Conservation (phyloP, 495 filamentous ascomycete species). For the Cenococcum geophilum region DNA sequence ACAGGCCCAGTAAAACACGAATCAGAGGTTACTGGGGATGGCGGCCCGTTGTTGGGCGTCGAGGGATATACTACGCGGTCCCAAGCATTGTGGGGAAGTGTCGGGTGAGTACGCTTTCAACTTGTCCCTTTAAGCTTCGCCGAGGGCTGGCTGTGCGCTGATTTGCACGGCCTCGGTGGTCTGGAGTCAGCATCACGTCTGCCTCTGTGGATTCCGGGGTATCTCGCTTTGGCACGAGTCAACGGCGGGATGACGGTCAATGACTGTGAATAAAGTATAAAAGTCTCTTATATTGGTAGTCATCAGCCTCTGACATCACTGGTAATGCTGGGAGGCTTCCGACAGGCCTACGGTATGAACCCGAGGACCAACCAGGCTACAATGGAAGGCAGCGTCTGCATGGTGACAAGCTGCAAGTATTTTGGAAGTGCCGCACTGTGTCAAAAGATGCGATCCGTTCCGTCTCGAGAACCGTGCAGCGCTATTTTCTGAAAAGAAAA, state of each 20-base stretch:
- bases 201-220: no score
- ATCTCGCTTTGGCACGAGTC: not conserved
- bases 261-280: not conserved
- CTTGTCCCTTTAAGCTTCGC: not conserved
- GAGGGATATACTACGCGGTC: conserved; percentile 1
- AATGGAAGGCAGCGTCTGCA: not conserved
- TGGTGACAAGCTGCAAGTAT: not conserved
- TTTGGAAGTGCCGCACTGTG: not conserved
- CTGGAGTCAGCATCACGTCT: not conserved
- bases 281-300: not conserved
- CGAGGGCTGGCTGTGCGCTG: not conserved
- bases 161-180: not conserved
- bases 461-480: not conserved
- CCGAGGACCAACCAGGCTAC: not conserved
- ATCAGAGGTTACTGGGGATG: conserved; percentile 1
- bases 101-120: not conserved
- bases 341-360: not conserved
- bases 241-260: not conserved
- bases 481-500: not conserved
- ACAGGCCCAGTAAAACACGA: not conserved
- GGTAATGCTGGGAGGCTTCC: not conserved
- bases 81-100: conserved; percentile 1
- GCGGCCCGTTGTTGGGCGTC: conserved; percentile 1
- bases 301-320: not conserved
- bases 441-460: not conserved